phyloP scores from a whole-genome alignment of 2,329 filamentous ascomycete species.

The Fusarium sp. region DNA sequence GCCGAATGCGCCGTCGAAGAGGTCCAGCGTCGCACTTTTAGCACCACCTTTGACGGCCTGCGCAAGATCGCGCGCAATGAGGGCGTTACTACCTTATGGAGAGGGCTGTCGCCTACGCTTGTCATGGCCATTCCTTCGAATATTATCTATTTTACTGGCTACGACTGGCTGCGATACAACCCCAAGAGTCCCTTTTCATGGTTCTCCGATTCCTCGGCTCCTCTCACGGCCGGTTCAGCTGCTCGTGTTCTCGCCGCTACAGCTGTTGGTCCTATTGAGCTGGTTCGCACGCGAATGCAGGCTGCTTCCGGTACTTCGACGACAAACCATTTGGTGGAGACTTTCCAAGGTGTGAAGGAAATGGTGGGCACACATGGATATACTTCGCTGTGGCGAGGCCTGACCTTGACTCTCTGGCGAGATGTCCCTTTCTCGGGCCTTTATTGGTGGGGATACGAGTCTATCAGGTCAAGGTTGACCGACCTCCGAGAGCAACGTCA shows the following conservation, averaged over 20 bases:
- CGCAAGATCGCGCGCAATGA: conserved; percentile 97
- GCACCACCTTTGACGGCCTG: conserved; percentile 91
- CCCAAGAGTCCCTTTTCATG: conserved; percentile 79
- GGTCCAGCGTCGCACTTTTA: conserved; percentile 85
- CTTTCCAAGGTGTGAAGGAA: conserved; percentile 80
- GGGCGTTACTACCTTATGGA: conserved; percentile 88
- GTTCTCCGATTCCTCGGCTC: conserved; percentile 79
- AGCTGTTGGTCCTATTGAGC: conserved; percentile 90
- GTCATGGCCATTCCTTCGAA: conserved; percentile 96
- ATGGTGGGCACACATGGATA: conserved; percentile 88
- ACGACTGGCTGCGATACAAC: conserved; percentile 91
- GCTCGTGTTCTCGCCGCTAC: conserved; percentile 87
- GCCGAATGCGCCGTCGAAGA: conserved; percentile 90
- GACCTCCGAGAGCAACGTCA: conserved; percentile 74
- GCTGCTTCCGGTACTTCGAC: conserved; percentile 74
- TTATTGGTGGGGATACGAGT: conserved; percentile 99
- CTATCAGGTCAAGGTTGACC: conserved; percentile 79
- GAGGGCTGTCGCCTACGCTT: conserved; percentile 93
- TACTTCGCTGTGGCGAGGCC: conserved; percentile 87
- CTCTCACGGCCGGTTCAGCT: conserved; percentile 83
- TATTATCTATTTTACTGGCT: conserved; percentile 98
- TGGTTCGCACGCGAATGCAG: conserved; percentile 94
- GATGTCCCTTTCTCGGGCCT: conserved; percentile 97
- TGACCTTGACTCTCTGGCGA: conserved; percentile 93
- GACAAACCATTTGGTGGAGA: conserved; percentile 83